Base-by-base conservation (phyloP, 148 eudicot genomes). In the Beta vulgaris region DNA sequence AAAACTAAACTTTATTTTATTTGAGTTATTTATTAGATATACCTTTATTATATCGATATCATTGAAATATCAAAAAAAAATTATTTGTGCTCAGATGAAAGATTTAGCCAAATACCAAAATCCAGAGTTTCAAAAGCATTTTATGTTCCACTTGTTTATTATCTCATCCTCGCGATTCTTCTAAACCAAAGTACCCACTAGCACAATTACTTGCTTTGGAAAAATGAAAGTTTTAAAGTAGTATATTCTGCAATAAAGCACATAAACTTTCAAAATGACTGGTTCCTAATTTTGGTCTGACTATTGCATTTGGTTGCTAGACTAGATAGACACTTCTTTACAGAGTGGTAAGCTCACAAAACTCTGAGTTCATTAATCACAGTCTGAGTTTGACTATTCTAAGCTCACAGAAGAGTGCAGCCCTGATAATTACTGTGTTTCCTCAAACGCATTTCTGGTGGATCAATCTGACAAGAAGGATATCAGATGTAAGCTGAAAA, bases 371-470 rank as follows among this genome's bases (percentile, higher is more conserved):
- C n/a, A n/a, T n/a, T n/a, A n/a, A n/a, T n/a, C n/a, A n/a, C n/a
- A n/a, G n/a, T n/a, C n/a, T n/a, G n/a, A n/a, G n/a, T n/a, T n/a
- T n/a, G n/a, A n/a, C n/a, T n/a, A n/a, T n/a, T n/a, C n/a, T n/a
- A n/a, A n/a, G n/a, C n/a, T n/a, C n/a, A n/a, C 78, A 44, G 72
- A 61, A 42, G 93, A 88, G 49, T 61, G 75, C 55, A 75, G 63
- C 21, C 61, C 64, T 2, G 88, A 84, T 10, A 90, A 89, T 48
- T 77, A 81, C 48, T 84, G 86, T 77, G 88, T 85, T 42, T 75
- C 88, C n/a, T 86, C 97, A 9, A 78, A 80, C 51, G 80, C 85
- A 36, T 79, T 63, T 36, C 77, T 74, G 62, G 76, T 85, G 31
- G 68, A 74, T n/a, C 80, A 54, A 42, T 40, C 71, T 25, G 83